Evolutionary conservation across 2,329 filamentous ascomycete genomes (phyloP), one percentile per base, ranked within the genome.

Genomic region (Aspergillus sp.): DNA sequence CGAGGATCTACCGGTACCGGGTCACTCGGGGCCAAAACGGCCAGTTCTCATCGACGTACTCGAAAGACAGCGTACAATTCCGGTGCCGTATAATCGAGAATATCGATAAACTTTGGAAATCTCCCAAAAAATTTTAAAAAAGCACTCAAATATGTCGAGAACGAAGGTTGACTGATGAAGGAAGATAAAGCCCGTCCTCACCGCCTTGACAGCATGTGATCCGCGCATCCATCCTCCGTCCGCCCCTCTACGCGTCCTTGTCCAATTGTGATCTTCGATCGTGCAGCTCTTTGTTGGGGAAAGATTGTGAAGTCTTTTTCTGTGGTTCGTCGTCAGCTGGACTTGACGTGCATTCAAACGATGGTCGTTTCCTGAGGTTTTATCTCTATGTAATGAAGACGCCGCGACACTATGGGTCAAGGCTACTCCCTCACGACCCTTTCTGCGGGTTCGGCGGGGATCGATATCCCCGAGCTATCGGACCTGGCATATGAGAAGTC

Each of bases 361-460:
- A 39, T 45, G 33, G 39, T 21, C 14, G 2, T 44, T 46, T 14
- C 12, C n/a, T 37, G 17, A 14, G 6, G 8, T 44, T n/a, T 24
- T 24, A 40, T 37, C 47, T 23, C 23, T 47, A 31, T 66, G 70
- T 68, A 64, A 73, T 74, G 71, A 71, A 62, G 64, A 59, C 44
- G 58, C 57, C 58, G 62, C 62, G 55, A 65, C 72, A 79, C 58
- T 66, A 99, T 99, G 95, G 95, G 95, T 64, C 95, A 99, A 83
- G 93, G 91, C 64, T 97, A 97, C 79, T 97, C 93, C 62, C 86
- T 96, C 68, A 91, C 92, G 54, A 93, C 92, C 71, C 90, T 96
- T 64, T 95, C 92, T 55, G 91, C 91, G 62, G 95, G 93, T 72
- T 90, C 91, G 55, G 93, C 93, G 57, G 91, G 92, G 67, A 96